Evolutionary conservation across 2,329 filamentous ascomycete genomes (phyloP), one percentile per base, ranked within the genome.

Genomic region (Fusarium sacchari): DNA sequence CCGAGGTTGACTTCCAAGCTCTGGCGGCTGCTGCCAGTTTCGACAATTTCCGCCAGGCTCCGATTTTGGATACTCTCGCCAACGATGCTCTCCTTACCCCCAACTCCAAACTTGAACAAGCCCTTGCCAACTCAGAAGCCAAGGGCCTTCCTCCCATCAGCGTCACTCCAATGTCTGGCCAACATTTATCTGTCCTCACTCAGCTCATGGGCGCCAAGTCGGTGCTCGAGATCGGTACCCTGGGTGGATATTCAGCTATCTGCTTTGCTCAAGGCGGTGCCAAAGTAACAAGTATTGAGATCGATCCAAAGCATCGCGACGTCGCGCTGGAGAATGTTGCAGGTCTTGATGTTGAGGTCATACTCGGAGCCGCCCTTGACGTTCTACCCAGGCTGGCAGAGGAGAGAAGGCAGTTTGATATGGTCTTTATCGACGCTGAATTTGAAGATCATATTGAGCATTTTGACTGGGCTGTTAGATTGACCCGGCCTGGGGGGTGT

Each of bases 401-500:
- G 13, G 83, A 88, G 65, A 82, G 84, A 3, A 79, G 79, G 17
- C 79, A 79, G 49, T 88, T 87, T 66, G 86, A 86, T 62, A 81
- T 89, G 68, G 83, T 86, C 3, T 89, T 89, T 65, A 85, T 89
- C 40, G 87, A 89, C 75, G 87, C 87, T 12, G 85, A 86, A 52
- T 87, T 86, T 79, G 79, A 80, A 47, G 85, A 86, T 69, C 86
- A 87, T 62, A 85, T 82, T 80, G 81, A 82, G 34, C 87, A 88
- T 68, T 86, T 88, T 47, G 81, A 88, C 60, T 79, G 79, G 72
- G 84, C 84, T 6, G 76, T 85, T 26, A 81, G 80, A 39, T 79
- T 88, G 76, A 81, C 80, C 1, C 80, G 82, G n/a, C 71, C 75
- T 2, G 81, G 83, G 1, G 84, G 84, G 0, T 81, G 78, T 14